Percentiles rank a stretch among this genome's conserved stretches.
Evolutionary conservation across 768 basidiomycete genomes (phyloP).

Genomic region (Pleurotus sapidus): DNA sequence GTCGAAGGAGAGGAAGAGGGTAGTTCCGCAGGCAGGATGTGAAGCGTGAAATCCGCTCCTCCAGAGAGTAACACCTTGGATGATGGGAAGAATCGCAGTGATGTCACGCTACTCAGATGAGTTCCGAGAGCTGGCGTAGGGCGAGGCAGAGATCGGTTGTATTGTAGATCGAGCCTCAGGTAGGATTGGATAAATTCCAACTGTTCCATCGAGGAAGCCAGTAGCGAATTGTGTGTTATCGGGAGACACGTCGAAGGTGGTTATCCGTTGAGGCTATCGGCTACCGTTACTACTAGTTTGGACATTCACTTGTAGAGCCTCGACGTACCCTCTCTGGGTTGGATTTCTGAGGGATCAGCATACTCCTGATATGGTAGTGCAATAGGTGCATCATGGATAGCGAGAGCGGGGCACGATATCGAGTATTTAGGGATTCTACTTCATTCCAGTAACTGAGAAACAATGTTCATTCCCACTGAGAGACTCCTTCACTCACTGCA

Average conservation of each 20-base stretch:
- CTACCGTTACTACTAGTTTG: too few species aligned
- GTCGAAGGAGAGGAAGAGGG: slow-evolving; percentile 17
- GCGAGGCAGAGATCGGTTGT: slow-evolving; percentile 10
- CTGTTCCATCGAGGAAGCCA: slow-evolving; percentile 58
- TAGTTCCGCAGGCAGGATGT: slow-evolving; percentile 58
- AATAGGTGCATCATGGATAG: slow-evolving; percentile 45
- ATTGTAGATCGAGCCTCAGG: slow-evolving; percentile 16
- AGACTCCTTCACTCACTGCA: slow-evolving; percentile 25
- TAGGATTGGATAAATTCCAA: slow-evolving; percentile 44
- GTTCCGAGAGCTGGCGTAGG: slow-evolving; percentile 22
- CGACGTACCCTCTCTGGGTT: slow-evolving; percentile 37
- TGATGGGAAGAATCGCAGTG: slow-evolving; percentile 66
- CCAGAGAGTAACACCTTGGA: slow-evolving; percentile 69
- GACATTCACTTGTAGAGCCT: background rate
- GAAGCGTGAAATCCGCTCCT: slow-evolving; percentile 64
- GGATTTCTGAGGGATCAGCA: slow-evolving; percentile 40
- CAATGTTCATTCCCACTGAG: background rate
- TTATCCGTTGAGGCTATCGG: slow-evolving; percentile 51
- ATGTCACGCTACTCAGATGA: slow-evolving; percentile 54
- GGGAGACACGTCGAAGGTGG: slow-evolving; percentile 61
- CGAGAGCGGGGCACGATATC: slow-evolving; percentile 45
- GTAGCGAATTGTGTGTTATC: slow-evolving; percentile 58
- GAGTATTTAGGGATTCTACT: slow-evolving; percentile 32
- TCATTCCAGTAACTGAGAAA: background rate
- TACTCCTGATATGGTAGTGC: slow-evolving; percentile 51